Conservation (phyloP, 1,139 yeast genomes). For the Pichia kudriavzevii region DNA sequence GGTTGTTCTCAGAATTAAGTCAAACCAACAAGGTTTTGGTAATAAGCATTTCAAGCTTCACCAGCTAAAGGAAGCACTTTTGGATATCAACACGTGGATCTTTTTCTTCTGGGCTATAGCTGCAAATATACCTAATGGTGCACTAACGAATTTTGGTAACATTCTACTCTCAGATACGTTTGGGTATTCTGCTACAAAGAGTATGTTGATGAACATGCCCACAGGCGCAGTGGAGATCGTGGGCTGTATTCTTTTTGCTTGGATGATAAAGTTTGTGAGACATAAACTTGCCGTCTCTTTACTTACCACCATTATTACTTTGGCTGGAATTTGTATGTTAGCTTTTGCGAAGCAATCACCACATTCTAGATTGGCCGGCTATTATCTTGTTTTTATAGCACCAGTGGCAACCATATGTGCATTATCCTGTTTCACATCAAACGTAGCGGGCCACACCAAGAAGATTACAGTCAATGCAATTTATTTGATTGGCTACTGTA, state of each 20-base stretch:
- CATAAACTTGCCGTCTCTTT: conserved; percentile 39
- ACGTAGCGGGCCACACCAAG: conserved; percentile 48
- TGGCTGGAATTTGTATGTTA: conserved; percentile 40
- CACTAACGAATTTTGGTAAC: conserved; percentile 31
- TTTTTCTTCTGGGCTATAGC: conserved; percentile 29
- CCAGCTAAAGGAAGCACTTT: conserved; percentile 39
- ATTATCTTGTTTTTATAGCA: conserved; percentile 28
- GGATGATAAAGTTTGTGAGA: conserved; percentile 23
- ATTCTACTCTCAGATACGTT: conserved; percentile 24
- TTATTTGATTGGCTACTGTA: conserved; percentile 48
- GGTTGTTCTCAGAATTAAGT: conserved; percentile 32
- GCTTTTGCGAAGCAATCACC: conserved; percentile 36
- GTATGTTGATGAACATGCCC: conserved; percentile 35
- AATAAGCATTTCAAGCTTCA: conserved; percentile 34
- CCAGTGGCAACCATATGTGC: conserved; percentile 36
- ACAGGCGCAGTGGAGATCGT: conserved; percentile 33
- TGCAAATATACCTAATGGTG: conserved; percentile 35
- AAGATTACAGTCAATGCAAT: conserved; percentile 48
- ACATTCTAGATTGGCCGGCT: conserved; percentile 39
- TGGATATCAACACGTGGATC: conserved; percentile 37
- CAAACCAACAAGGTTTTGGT: conserved; percentile 41
- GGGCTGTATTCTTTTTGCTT: conserved; percentile 35
- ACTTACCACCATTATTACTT: conserved; percentile 31
- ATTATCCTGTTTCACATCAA: conserved; percentile 38
- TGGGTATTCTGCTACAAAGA: conserved; percentile 20